phyloP scores from a whole-genome alignment of 164 flowering plant species.

The Piper longum region DNA sequence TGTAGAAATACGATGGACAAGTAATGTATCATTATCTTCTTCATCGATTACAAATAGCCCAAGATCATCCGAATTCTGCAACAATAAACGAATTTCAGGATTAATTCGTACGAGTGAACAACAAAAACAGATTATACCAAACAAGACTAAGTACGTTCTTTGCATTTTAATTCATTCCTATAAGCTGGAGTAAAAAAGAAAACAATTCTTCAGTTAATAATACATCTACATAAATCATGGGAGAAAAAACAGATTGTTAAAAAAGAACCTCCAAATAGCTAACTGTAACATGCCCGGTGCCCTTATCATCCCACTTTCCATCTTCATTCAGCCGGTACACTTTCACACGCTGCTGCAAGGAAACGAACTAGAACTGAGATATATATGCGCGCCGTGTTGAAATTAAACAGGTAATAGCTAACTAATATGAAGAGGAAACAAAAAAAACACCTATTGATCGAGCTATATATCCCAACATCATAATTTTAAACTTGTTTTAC shows the following conservation, averaged over 20 bases:
- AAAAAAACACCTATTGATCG: too few relatives aligned
- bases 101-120: not conserved
- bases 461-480: too few relatives aligned
- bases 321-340: slow-evolving; percentile 76
- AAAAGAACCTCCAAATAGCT: slow-evolving; percentile 59
- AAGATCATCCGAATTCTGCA: slow-evolving; percentile 77
- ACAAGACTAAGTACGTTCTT: too few relatives aligned
- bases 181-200: not conserved
- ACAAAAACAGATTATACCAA: too few relatives aligned
- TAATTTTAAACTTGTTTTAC: too few relatives aligned
- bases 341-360: slow-evolving; percentile 66
- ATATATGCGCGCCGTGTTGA: too few relatives aligned
- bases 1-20: slow-evolving; percentile 64
- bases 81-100: slow-evolving; percentile 1
- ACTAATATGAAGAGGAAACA: too few relatives aligned
- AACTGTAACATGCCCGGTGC: slow-evolving; percentile 90
- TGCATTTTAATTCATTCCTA: too few relatives aligned
- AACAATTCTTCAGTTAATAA: not conserved
- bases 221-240: not conserved
- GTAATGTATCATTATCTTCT: slow-evolving; percentile 79
- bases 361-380: not conserved
- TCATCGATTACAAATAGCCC: slow-evolving; percentile 79
- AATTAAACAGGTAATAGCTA: too few relatives aligned
- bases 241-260: not conserved
- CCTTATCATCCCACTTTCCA: slow-evolving; percentile 98